These are phyloP conservation scores for Pseudodiploospora longispora DNA, from an alignment of 2,329 filamentous ascomycete species.

Conservation along the genomic window DNA sequence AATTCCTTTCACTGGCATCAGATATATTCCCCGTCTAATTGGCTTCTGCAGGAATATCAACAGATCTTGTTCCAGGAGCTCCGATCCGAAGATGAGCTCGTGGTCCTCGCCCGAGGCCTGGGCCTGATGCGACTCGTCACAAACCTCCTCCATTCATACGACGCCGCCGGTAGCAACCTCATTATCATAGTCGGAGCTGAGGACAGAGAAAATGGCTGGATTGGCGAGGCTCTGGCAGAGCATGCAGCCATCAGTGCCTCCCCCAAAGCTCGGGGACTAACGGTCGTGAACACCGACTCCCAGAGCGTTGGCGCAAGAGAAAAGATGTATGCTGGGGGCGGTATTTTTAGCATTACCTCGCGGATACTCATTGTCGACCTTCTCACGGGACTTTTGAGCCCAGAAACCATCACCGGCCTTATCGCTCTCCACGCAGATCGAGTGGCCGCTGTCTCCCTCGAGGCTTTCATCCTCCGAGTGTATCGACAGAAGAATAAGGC, in stretches of 20 bases:
- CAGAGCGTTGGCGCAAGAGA: constrained; percentile 81
- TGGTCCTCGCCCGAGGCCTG: constrained; percentile 83
- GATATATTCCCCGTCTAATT: neutral
- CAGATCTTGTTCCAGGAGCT: constrained; percentile 91
- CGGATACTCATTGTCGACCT: constrained; percentile 92
- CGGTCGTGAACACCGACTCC: constrained; percentile 87
- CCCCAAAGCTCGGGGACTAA: constrained; percentile 74
- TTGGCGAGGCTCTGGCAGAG: constrained; percentile 91
- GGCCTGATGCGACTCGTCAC: constrained; percentile 86
- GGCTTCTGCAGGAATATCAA: constrained; percentile 65
- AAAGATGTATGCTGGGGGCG: constrained; percentile 83
- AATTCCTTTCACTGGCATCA: neutral
- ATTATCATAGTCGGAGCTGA: constrained; percentile 84
- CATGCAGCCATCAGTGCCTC: constrained; percentile 85
- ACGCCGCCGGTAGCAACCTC: constrained; percentile 89
- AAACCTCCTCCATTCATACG: constrained; percentile 95
- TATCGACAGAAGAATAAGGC: constrained; percentile 91
- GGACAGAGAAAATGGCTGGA: constrained; percentile 92
- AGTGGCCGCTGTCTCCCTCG: constrained; percentile 75
- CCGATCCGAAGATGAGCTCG: constrained; percentile 83
- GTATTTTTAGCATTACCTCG: constrained; percentile 92
- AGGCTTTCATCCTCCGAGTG: constrained; percentile 91
- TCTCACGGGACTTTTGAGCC: constrained; percentile 71
- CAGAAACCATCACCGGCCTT: constrained; percentile 79
- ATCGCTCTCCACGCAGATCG: constrained; percentile 84